Conservation (phyloP, 228 moss, liverwort and hornwort species). For the Sphagnum fallax region DNA sequence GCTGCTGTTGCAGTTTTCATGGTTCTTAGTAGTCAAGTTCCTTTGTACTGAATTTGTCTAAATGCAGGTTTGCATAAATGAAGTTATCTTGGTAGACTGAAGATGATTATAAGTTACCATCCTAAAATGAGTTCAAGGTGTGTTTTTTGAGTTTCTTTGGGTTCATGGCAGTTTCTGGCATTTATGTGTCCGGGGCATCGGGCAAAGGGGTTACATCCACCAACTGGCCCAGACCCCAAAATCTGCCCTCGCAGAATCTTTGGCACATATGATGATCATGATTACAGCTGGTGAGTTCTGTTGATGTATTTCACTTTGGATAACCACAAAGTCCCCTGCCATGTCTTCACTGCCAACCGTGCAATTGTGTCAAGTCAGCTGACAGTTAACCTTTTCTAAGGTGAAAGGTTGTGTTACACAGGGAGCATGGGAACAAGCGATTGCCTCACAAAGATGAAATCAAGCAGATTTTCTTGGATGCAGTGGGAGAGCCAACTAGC, state of each 20-base stretch:
- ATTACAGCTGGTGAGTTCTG: constrained; percentile 28
- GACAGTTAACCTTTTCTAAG: not conserved
- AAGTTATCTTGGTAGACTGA: too few relatives aligned
- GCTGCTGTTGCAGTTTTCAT: too few relatives aligned
- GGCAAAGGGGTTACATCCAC: constrained; percentile 38
- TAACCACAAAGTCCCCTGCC: not conserved
- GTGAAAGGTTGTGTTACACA: not conserved
- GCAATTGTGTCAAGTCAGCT: too few relatives aligned
- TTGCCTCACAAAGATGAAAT: constrained; percentile 36
- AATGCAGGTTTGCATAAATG: too few relatives aligned
- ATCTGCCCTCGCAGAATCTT: constrained; percentile 42
- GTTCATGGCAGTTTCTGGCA: constrained; percentile 24
- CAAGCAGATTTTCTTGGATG: constrained; percentile 42
- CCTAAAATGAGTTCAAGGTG: too few relatives aligned
- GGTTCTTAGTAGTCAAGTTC: too few relatives aligned
- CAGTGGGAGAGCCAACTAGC: constrained; percentile 29
- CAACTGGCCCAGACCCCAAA: constrained; percentile 35
- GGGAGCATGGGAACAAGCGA: constrained; percentile 39
- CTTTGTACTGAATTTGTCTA: too few relatives aligned
- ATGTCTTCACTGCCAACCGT: not conserved
- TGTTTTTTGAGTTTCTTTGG: too few relatives aligned
- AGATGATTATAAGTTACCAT: too few relatives aligned
- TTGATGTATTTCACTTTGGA: not conserved
- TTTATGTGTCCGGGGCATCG: constrained; percentile 50
- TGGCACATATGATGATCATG: constrained; percentile 52